Base-by-base conservation (phyloP, 371 early-diverging fungal genomes). In the Mortierella sp. region DNA sequence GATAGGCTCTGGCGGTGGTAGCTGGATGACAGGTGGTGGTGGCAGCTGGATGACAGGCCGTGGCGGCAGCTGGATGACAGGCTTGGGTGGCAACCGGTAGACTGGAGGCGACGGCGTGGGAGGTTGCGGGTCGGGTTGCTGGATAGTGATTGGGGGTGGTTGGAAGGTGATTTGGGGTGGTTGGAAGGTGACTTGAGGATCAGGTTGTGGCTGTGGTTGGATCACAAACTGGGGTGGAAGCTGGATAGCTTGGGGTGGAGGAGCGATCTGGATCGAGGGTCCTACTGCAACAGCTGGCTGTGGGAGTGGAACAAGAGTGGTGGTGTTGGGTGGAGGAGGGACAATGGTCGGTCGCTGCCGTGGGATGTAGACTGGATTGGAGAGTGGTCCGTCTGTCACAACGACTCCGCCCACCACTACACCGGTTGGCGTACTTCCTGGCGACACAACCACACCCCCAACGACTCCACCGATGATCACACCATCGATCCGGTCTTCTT, bases 291-390 rank as follows among this genome's bases (percentile, higher is more conserved):
- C n/a, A 14, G 40, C 21, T 6, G 60, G 52, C 4, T 50, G 28
- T 12, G 51, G 44, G 2, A 44, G 52, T 0, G 52, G 17, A 3
- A 27, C 60, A 12, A 60, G 21, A 16, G 49, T 28, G 44, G 60
- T 54, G 2, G 49, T 21, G 14, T 41, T 40, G 2, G 52, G 49
- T 0, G 60, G 60, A 22, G 49, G 54, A 8, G 54, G 47, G 25
- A 71, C 60, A 34, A 72, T 65, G n/a, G 53, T 49, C 2, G 66
- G 49, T 4, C 58, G 29, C 25, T 60, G 66, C 14, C 49, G 61
- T n/a, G 63, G 67, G 12, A 63, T 61, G 31, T 62, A 62, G 1
- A 67, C 27, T 0, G 29, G 28, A 6, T 1, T 46, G 31, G 22
- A 21, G 8, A 7, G 56, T 27, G 52, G 29, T 17, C 12, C 14